phyloP scores from a whole-genome alignment of 1,284 basidiomycete species.

The Neonothopanus nambi region DNA sequence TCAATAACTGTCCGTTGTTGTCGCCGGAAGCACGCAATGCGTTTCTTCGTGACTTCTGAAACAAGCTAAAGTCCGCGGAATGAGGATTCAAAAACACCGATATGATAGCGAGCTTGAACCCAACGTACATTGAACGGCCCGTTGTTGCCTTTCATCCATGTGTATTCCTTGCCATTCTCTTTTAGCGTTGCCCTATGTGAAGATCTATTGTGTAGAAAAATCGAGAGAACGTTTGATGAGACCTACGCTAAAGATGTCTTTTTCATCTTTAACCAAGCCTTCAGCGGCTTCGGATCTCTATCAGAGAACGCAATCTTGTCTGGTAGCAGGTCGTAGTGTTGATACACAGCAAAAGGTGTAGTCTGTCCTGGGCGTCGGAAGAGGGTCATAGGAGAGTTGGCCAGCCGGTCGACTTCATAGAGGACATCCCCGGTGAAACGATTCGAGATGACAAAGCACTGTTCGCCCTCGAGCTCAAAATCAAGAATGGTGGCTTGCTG shows the following conservation, averaged over 20 bases:
- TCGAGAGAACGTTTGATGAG: neutral
- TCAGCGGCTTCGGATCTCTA: neutral
- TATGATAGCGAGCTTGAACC: neutral
- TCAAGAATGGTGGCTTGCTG: neutral
- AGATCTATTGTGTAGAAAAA: neutral
- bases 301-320: constrained; percentile 1
- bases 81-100: neutral
- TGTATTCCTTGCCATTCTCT: constrained; percentile 4
- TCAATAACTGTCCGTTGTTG: neutral
- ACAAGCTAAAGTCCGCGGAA: neutral
- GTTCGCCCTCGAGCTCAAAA: neutral
- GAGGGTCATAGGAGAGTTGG: neutral
- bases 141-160: constrained; percentile 5
- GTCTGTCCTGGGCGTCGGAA: neutral
- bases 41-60: constrained; percentile 1
- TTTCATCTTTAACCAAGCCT: neutral
- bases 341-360: neutral
- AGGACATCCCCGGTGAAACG: neutral
- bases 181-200: neutral
- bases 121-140: neutral
- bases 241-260: neutral
- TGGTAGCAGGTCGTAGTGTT: neutral
- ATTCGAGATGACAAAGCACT: neutral
- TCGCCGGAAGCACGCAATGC: neutral
- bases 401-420: neutral